Conservation (phyloP, 2,329 filamentous ascomycete genomes). For the Trichoderma cornu-damae region DNA sequence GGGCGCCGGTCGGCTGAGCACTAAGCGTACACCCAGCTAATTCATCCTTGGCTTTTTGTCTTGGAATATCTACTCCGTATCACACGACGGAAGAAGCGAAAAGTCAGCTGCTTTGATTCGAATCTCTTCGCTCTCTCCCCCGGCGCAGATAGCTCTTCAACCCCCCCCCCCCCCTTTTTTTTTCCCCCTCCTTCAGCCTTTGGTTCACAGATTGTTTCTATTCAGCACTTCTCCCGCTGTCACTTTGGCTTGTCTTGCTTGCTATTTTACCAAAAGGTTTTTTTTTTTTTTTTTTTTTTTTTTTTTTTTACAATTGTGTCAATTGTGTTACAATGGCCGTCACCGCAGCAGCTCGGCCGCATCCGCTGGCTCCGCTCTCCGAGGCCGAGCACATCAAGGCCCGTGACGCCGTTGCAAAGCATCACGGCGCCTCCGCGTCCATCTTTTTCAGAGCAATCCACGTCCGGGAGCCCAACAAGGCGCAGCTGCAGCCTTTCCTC, state of each 20-base stretch:
- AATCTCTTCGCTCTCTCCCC: neutral
- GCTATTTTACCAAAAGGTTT: too few species aligned
- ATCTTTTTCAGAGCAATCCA: conserved; percentile 55
- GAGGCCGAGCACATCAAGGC: conserved; percentile 46
- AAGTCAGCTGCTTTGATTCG: neutral
- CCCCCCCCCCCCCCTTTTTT: too few species aligned
- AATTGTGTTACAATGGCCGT: conserved; percentile 6
- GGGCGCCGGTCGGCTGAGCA: neutral
- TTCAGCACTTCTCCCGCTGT: too few species aligned
- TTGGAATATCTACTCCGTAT: neutral
- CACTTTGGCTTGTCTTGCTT: too few species aligned
- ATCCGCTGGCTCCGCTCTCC: conserved; percentile 47
- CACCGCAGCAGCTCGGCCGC: conserved; percentile 21
- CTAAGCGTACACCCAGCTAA: neutral
- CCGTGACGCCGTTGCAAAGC: conserved; percentile 41
- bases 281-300: neutral
- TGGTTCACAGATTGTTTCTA: too few species aligned
- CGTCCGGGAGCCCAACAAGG: conserved; percentile 58
- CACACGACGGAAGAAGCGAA: neutral
- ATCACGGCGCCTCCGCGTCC: conserved; percentile 22
- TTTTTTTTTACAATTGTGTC: neutral
- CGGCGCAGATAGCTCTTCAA: neutral
- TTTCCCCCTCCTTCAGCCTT: too few species aligned
- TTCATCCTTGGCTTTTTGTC: neutral
- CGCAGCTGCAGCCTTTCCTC: conserved; percentile 53